Evolutionary conservation across 768 basidiomycete species (phyloP).

Genomic region (Porpolomopsis calyptriformis): DNA sequence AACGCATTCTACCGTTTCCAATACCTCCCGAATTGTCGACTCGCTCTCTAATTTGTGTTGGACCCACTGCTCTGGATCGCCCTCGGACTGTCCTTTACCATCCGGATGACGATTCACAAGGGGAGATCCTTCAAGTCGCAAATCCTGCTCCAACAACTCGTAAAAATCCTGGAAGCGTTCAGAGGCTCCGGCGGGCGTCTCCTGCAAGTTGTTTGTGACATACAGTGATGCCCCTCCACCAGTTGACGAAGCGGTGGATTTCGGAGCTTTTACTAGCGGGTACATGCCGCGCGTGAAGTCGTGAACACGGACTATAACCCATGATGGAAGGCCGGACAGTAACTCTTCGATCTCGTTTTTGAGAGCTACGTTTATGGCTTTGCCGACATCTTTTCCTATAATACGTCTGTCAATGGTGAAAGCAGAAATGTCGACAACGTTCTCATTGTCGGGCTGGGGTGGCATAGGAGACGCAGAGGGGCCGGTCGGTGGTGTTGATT

Average conservation of each 20-base stretch:
- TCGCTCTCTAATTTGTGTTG: constrained; percentile 30
- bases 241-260: constrained; percentile 8
- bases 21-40: constrained; percentile 41
- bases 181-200: constrained; percentile 41
- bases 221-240: constrained; percentile 15
- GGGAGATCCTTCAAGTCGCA: constrained; percentile 33
- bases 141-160: constrained; percentile 49
- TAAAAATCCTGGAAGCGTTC: constrained; percentile 67
- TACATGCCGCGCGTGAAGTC: constrained; percentile 44
- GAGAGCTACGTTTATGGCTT: constrained; percentile 41
- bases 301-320: constrained; percentile 51
- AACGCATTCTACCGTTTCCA: constrained; percentile 66
- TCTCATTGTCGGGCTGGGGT: constrained; percentile 20
- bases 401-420: constrained; percentile 48
- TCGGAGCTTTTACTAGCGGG: constrained; percentile 38
- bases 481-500: constrained; percentile 25
- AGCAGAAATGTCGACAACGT: constrained; percentile 45
- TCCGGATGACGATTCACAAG: constrained; percentile 20
- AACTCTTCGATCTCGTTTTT: constrained; percentile 44
- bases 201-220: constrained; percentile 33
- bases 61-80: constrained; percentile 25
- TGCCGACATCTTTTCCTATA: constrained; percentile 41
- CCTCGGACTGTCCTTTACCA: constrained; percentile 18
- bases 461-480: constrained; percentile 23
- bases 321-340: constrained; percentile 32